phyloP scores from a whole-genome alignment of 345 rosid genomes.

The Brassica juncea region DNA sequence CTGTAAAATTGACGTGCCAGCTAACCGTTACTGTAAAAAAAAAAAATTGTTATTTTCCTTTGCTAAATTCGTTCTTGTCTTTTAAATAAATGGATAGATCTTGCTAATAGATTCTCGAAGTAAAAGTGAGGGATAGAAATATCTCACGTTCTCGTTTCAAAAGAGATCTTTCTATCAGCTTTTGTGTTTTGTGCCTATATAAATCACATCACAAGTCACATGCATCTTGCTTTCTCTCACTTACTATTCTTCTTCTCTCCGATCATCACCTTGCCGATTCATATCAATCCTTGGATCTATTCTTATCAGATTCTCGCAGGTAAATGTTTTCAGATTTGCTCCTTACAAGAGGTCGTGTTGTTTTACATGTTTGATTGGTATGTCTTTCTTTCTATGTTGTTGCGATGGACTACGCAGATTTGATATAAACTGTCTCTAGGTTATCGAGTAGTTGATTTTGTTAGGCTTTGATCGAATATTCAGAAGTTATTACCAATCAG shows the following conservation, averaged over 20 bases:
- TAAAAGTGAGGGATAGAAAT: not conserved
- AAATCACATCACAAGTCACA: slow-evolving; percentile 2
- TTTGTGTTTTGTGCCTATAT: not conserved
- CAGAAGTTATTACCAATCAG: not conserved
- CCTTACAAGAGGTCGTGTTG: not conserved
- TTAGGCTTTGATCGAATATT: not conserved
- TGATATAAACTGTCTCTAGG: not conserved
- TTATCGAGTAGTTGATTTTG: not conserved
- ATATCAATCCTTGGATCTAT: not conserved
- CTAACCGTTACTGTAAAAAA: not conserved
- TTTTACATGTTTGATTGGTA: not conserved
- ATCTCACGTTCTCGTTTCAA: not conserved
- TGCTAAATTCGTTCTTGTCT: not conserved
- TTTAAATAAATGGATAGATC: not conserved
- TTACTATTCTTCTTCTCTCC: not conserved
- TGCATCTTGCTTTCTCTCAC: slow-evolving; percentile 17
- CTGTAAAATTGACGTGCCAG: slow-evolving; percentile 13
- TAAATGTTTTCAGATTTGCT: slow-evolving; percentile 8
- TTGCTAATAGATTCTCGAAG: not conserved
- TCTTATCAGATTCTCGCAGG: slow-evolving; percentile 22
- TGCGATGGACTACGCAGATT: not conserved
- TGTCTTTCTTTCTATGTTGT: not conserved
- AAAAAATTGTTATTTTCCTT: not conserved
- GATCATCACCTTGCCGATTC: slow-evolving; percentile 13
- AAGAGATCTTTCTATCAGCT: not conserved